phyloP scores from a whole-genome alignment of 768 basidiomycete genomes.

The Tricholoma terreum region DNA sequence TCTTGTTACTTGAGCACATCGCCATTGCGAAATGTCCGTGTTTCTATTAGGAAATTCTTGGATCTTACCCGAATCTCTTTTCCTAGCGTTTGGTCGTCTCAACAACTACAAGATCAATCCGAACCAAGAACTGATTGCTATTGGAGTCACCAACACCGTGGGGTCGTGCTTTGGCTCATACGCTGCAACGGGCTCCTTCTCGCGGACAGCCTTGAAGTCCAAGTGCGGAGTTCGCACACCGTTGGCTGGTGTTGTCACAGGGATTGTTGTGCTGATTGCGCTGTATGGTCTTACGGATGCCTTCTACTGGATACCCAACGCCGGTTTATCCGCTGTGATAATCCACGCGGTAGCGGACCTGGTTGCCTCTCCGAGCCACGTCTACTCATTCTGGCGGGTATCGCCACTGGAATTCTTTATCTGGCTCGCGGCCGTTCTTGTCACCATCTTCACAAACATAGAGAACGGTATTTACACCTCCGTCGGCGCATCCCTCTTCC shows the following conservation, averaged over 20 bases:
- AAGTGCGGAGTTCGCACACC: conserved; percentile 97
- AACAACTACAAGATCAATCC: conserved; percentile 94
- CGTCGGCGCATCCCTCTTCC: conserved; percentile 66
- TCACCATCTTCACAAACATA: conserved; percentile 88
- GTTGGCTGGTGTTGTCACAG: conserved; percentile 78
- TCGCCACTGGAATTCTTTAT: conserved; percentile 91
- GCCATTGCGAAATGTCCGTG: conserved; percentile 89
- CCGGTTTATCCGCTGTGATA: conserved; percentile 86
- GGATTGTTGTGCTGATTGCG: conserved; percentile 87
- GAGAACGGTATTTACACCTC: conserved; percentile 92
- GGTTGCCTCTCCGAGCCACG: conserved; percentile 75
- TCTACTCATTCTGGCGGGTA: conserved; percentile 90
- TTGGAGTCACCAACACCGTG: conserved; percentile 91
- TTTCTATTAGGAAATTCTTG: neutral
- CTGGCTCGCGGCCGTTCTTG: conserved; percentile 86
- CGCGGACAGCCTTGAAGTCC: conserved; percentile 89
- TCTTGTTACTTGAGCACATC: conserved; percentile 92
- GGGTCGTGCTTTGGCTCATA: conserved; percentile 90
- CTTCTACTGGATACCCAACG: conserved; percentile 85
- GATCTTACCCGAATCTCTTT: neutral
- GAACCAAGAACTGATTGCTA: conserved; percentile 93
- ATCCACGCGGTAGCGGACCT: conserved; percentile 90
- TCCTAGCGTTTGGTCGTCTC: conserved; percentile 82
- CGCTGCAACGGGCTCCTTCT: conserved; percentile 97
- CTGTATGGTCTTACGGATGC: conserved; percentile 92